Conservation (phyloP, 2,329 filamentous ascomycete species). For the Chalara sp. region DNA sequence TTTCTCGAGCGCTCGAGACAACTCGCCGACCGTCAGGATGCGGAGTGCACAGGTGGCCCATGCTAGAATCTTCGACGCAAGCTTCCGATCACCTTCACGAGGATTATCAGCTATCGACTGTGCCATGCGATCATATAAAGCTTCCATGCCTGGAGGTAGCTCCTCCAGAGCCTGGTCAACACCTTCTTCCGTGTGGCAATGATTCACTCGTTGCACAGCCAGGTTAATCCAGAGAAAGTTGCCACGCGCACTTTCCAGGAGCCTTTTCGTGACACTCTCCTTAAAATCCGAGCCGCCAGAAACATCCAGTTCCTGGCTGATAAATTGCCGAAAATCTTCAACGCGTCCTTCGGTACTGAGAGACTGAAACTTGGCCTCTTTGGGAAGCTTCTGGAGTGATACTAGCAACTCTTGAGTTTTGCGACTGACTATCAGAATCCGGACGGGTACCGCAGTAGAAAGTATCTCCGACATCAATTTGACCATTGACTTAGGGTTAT, state of each 20-base stretch:
- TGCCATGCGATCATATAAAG: conserved; percentile 17
- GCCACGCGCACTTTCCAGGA: too few species aligned
- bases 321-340: too few species aligned
- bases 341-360: too few species aligned
- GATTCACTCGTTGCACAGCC: too few species aligned
- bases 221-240: too few species aligned
- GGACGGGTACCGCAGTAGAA: neutral
- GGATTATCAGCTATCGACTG: neutral
- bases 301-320: too few species aligned
- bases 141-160: conserved; percentile 23
- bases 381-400: too few species aligned
- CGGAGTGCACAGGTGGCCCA: neutral
- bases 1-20: neutral
- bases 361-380: too few species aligned
- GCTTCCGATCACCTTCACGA: neutral
- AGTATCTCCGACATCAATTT: conserved; percentile 1
- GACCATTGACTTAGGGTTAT: neutral
- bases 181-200: too few species aligned
- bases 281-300: too few species aligned
- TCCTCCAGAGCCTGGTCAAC: conserved; percentile 13
- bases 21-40: neutral
- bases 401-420: neutral
- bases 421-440: neutral
- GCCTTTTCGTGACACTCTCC: too few species aligned
- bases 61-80: neutral